These are phyloP conservation scores for Lipomyces yamanashiensis DNA, from an alignment of 805 yeast genomes.

Conservation along the genomic window DNA sequence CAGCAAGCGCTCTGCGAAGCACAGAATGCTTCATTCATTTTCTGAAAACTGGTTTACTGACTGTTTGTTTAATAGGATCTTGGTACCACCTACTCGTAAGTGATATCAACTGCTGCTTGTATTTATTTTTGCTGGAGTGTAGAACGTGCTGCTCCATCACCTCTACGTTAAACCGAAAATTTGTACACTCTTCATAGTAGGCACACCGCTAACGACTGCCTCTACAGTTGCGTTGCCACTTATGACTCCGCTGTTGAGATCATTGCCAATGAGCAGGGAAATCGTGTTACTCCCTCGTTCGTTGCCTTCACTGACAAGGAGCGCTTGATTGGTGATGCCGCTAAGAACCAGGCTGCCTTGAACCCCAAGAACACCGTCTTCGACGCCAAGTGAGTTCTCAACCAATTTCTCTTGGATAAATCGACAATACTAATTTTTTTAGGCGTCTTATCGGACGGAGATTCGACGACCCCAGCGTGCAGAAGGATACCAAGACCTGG, in stretches of 20 bases:
- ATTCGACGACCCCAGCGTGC: slow-evolving; percentile 80
- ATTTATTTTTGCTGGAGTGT: no score
- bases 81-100: slow-evolving; percentile 42
- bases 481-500: slow-evolving; percentile 91
- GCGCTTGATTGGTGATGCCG: slow-evolving; percentile 95
- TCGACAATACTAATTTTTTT: slow-evolving; percentile 58
- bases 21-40: neutral
- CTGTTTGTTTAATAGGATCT: slow-evolving; percentile 31
- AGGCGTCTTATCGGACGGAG: slow-evolving; percentile 94
- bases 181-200: no score
- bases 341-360: slow-evolving; percentile 95
- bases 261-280: slow-evolving; percentile 97
- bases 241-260: slow-evolving; percentile 93
- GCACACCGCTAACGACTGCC: neutral
- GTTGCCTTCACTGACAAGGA: slow-evolving; percentile 94
- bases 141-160: neutral
- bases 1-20: no score
- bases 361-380: slow-evolving; percentile 90
- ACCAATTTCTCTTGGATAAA: neutral
- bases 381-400: slow-evolving; percentile 55
- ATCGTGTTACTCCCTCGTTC: slow-evolving; percentile 95
- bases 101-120: neutral
- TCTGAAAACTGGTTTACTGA: neutral
- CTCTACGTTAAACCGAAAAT: neutral
- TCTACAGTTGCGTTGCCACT: slow-evolving; percentile 77